Conservation (phyloP, 225 moss, liverwort and hornwort species). For the Climacium dendroides region DNA sequence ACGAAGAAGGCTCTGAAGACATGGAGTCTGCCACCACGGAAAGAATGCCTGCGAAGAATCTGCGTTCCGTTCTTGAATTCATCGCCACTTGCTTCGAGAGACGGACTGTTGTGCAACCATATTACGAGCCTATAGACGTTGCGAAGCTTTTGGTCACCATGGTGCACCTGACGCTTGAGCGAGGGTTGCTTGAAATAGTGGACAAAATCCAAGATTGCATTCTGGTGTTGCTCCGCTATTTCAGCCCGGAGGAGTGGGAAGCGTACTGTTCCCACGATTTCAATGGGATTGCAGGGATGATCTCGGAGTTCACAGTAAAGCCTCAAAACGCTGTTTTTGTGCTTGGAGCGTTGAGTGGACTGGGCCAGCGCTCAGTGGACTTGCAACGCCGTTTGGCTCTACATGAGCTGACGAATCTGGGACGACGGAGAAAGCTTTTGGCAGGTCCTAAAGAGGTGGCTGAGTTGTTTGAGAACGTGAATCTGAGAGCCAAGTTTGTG, state of each 20-base stretch:
- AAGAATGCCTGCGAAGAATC: conserved; percentile 6
- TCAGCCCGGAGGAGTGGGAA: conserved; percentile 17
- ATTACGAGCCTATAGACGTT: background rate
- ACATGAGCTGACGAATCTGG: conserved; percentile 12
- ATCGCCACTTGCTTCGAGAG: conserved; percentile 13
- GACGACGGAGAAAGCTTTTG: background rate
- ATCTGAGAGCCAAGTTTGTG: conserved; percentile 24
- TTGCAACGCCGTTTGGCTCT: conserved; percentile 28
- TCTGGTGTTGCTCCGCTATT: conserved; percentile 15
- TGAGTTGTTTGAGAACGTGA: conserved; percentile 14
- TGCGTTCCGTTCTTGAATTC: conserved; percentile 30
- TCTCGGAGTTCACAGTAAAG: conserved; percentile 10
- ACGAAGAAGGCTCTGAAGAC: background rate
- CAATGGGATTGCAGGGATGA: background rate
- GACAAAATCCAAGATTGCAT: conserved; percentile 29
- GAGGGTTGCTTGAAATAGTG: background rate
- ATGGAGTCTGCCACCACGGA: background rate
- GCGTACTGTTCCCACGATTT: background rate
- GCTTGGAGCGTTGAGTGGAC: conserved; percentile 22
- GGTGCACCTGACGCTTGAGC: conserved; percentile 27
- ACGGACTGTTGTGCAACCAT: background rate
- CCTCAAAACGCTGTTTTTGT: conserved; percentile 20
- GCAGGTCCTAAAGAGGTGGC: conserved; percentile 15
- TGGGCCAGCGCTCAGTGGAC: conserved; percentile 13
- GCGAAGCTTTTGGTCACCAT: conserved; percentile 12